These are phyloP conservation scores for Aegilops tauschii DNA, from an alignment of 176 grass and related monocot species.

Conservation along the genomic window DNA sequence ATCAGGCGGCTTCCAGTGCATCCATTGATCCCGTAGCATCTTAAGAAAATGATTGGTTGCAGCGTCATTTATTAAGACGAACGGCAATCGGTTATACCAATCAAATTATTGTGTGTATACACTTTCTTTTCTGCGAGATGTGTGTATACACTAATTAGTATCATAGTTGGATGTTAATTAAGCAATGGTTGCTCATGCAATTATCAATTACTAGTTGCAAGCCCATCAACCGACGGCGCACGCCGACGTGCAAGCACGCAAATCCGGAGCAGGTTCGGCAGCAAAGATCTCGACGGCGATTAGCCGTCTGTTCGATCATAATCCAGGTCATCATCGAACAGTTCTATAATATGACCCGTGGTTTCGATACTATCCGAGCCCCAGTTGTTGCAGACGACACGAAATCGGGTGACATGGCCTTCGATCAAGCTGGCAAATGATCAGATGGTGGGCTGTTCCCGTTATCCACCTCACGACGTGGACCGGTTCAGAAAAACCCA, in stretches of 20 bases:
- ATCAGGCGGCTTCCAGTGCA: fast-evolving
- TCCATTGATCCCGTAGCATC: no score
- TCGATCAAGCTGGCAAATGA: background rate
- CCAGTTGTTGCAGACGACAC: background rate
- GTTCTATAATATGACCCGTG: background rate
- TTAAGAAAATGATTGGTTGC: no score
- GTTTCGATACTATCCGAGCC: background rate
- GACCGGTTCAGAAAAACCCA: background rate
- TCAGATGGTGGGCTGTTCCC: background rate
- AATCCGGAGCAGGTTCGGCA: background rate
- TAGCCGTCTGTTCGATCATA: background rate
- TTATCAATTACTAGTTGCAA: background rate
- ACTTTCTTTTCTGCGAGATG: no score
- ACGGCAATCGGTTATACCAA: no score
- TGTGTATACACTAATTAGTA: no score
- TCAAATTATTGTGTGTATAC: background rate
- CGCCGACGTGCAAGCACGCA: background rate
- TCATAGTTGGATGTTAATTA: background rate
- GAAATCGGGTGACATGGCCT: background rate
- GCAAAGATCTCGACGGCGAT: background rate
- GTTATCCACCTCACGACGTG: background rate
- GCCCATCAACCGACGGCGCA: background rate
- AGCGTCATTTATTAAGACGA: no score
- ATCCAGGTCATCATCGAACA: background rate
- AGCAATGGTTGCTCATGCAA: background rate